Evolutionary conservation across 1,139 yeast species (phyloP).

Genomic region (Candida glucosophila): DNA sequence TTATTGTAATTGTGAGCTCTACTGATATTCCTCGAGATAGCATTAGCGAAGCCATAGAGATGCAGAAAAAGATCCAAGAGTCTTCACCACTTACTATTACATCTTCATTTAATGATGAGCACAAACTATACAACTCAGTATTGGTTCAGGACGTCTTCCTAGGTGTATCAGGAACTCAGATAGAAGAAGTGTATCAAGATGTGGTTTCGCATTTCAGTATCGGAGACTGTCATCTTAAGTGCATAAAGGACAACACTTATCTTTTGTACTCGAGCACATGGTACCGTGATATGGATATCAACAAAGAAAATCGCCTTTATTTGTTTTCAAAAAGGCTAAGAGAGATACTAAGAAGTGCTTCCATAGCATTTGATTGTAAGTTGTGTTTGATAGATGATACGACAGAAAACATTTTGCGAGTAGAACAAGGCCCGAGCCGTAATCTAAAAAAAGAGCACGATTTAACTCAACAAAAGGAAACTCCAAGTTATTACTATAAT

Average conservation of each 20-base stretch:
- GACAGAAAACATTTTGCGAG: slow-evolving; percentile 24
- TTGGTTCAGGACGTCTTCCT: slow-evolving; percentile 44
- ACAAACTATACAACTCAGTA: slow-evolving; percentile 47
- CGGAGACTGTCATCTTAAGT: slow-evolving; percentile 19
- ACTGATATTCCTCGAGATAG: slow-evolving; percentile 21
- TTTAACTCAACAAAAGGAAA: neutral
- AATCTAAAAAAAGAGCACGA: neutral
- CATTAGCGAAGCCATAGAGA: slow-evolving; percentile 18
- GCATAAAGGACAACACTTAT: slow-evolving; percentile 36
- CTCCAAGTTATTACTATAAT: too few species aligned
- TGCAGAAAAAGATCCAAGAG: slow-evolving; percentile 12
- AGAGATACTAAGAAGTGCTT: slow-evolving; percentile 23
- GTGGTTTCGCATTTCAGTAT: slow-evolving; percentile 10
- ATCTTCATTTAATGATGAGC: too few species aligned
- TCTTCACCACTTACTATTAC: neutral
- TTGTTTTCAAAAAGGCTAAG: slow-evolving; percentile 23
- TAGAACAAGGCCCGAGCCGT: slow-evolving; percentile 11
- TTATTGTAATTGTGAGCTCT: slow-evolving; percentile 37
- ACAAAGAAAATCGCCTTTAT: slow-evolving; percentile 25
- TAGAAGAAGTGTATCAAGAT: slow-evolving; percentile 24
- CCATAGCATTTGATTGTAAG: slow-evolving; percentile 42
- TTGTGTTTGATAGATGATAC: slow-evolving; percentile 33
- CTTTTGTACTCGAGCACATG: slow-evolving; percentile 27
- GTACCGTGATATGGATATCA: slow-evolving; percentile 15
- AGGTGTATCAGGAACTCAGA: slow-evolving; percentile 42